Conservation (phyloP, 441 rosid genomes). For the Pelargonium fulgidum region DNA sequence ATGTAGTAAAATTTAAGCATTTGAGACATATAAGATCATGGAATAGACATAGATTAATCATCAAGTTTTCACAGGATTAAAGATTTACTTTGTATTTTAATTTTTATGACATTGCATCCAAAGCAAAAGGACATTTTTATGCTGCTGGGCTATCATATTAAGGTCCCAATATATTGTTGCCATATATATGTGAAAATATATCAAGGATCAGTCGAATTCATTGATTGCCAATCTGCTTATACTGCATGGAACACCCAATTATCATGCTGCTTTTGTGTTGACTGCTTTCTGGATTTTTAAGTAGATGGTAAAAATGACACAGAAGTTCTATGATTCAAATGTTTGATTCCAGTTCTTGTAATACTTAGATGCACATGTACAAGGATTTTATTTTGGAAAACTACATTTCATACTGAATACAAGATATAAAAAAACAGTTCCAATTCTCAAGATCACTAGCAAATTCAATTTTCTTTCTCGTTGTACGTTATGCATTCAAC, state of each 20-base stretch:
- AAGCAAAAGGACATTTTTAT: no score
- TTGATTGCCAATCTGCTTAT: neutral
- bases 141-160: no score
- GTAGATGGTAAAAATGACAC: neutral
- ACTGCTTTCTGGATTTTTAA: neutral
- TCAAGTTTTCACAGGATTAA: no score
- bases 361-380: no score
- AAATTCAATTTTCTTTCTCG: neutral
- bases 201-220: neutral
- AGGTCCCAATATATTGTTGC: neutral
- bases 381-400: no score
- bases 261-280: neutral
- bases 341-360: no score
- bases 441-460: neutral
- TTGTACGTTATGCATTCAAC: neutral
- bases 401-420: no score
- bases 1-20: no score
- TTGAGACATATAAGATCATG: no score
- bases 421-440: neutral
- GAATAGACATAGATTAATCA: no score
- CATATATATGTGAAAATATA: neutral
- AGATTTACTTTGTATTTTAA: no score
- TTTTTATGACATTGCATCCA: no score
- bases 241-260: neutral
- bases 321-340: neutral